Evolutionary conservation across 2,329 filamentous ascomycete species (phyloP).

Genomic region (Phaeoacremonium minimum): DNA sequence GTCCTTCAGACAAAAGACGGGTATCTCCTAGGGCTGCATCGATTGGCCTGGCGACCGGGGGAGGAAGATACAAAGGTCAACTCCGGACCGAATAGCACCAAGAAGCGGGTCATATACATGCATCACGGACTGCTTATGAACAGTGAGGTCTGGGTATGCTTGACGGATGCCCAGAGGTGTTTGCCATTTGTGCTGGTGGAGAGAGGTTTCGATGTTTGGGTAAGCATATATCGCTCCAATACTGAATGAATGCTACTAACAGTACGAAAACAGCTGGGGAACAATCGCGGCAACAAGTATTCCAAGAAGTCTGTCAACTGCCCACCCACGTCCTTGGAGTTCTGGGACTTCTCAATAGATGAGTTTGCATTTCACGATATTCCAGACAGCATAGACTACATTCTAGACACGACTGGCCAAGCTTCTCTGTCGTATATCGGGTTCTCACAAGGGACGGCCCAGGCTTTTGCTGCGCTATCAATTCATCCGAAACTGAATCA

Average conservation of each 20-base stretch:
- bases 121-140: constrained; percentile 98
- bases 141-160: constrained; percentile 95
- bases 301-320: constrained; percentile 85
- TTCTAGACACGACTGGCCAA: constrained; percentile 78
- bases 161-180: constrained; percentile 80
- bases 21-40: constrained; percentile 85
- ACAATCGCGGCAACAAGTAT: constrained; percentile 98
- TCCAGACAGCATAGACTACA: constrained; percentile 88
- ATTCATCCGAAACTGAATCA: constrained; percentile 90
- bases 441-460: constrained; percentile 94
- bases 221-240: constrained; percentile 31
- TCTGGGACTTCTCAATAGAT: constrained; percentile 99
- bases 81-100: constrained; percentile 58
- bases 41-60: constrained; percentile 76
- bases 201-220: constrained; percentile 92
- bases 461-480: constrained; percentile 89
- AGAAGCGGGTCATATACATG: constrained; percentile 86
- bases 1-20: constrained; percentile 93
- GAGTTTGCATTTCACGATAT: constrained; percentile 98
- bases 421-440: constrained; percentile 90
- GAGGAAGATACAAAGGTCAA: constrained; percentile 81
- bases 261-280: constrained; percentile 62
- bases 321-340: constrained; percentile 69
- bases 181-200: constrained; percentile 88
- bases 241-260: constrained; percentile 22